These are phyloP conservation scores for Lentinula lateritia DNA, from an alignment of 768 basidiomycete species.

Conservation along the genomic window DNA sequence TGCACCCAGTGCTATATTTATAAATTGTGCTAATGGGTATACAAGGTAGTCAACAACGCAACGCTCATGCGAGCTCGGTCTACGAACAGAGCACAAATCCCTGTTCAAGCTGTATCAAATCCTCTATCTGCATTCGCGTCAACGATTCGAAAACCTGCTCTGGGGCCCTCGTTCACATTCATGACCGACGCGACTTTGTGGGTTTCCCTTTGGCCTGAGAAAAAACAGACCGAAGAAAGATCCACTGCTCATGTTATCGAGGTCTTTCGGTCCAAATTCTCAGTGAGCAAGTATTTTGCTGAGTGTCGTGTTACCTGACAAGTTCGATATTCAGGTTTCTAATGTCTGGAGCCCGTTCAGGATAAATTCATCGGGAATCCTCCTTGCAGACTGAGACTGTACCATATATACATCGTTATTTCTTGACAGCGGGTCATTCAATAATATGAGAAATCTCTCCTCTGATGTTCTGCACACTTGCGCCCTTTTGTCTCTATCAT, in stretches of 20 bases:
- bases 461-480: no score
- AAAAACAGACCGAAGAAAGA: conserved; percentile 15
- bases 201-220: conserved; percentile 32
- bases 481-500: background rate
- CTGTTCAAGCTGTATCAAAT: conserved; percentile 23
- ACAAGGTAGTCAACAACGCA: conserved; percentile 60
- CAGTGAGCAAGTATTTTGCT: conserved; percentile 21
- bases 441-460: no score
- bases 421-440: no score
- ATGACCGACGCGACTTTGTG: conserved; percentile 73
- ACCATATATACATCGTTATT: no score
- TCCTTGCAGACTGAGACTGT: background rate
- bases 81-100: conserved; percentile 1
- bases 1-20: conserved; percentile 14
- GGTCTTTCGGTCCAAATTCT: conserved; percentile 37
- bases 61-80: conserved; percentile 23
- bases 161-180: conserved; percentile 72
- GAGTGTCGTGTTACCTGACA: background rate
- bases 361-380: background rate
- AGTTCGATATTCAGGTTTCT: background rate
- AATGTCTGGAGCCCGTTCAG: background rate
- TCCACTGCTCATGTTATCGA: conserved; percentile 28
- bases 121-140: conserved; percentile 26
- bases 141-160: conserved; percentile 55
- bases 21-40: background rate